Evolutionary conservation across 768 basidiomycete species (phyloP).

Genomic region (Trametes villosa): DNA sequence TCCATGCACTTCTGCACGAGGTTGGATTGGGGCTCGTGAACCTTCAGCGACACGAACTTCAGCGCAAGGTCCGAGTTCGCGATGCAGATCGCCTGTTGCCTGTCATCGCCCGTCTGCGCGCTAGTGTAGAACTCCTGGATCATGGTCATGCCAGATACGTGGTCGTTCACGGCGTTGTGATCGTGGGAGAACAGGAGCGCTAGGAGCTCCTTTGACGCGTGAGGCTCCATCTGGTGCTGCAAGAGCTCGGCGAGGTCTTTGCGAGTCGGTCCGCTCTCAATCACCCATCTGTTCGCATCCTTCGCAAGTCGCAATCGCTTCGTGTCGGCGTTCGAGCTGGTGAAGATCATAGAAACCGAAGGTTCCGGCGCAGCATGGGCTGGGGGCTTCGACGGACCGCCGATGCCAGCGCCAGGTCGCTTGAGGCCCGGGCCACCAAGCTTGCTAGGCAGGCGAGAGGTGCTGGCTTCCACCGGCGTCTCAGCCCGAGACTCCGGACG

Average conservation of each 20-base stretch:
- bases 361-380: conserved; percentile 35
- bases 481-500: conserved; percentile 53
- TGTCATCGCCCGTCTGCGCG: conserved; percentile 60
- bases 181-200: conserved; percentile 90
- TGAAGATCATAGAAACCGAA: conserved; percentile 41
- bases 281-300: conserved; percentile 82
- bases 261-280: conserved; percentile 81
- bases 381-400: conserved; percentile 37
- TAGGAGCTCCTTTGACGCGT: conserved; percentile 75
- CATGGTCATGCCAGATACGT: conserved; percentile 72
- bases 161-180: conserved; percentile 93
- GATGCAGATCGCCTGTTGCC: conserved; percentile 64
- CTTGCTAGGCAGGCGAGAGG: conserved; percentile 42
- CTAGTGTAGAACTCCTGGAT: conserved; percentile 77
- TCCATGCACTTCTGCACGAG: conserved; percentile 88
- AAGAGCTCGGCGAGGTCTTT: conserved; percentile 87
- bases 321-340: conserved; percentile 58
- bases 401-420: conserved; percentile 45
- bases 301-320: conserved; percentile 72
- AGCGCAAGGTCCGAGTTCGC: conserved; percentile 90
- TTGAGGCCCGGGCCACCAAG: conserved; percentile 48
- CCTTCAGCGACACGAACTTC: conserved; percentile 91
- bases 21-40: conserved; percentile 90
- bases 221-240: conserved; percentile 90
- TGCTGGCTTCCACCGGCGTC: conserved; percentile 37